A percentile compares a stretch with the other conserved stretches of the same genome.
Conservation (phyloP, 495 filamentous ascomycete genomes). For the Amorphotheca resinae region DNA sequence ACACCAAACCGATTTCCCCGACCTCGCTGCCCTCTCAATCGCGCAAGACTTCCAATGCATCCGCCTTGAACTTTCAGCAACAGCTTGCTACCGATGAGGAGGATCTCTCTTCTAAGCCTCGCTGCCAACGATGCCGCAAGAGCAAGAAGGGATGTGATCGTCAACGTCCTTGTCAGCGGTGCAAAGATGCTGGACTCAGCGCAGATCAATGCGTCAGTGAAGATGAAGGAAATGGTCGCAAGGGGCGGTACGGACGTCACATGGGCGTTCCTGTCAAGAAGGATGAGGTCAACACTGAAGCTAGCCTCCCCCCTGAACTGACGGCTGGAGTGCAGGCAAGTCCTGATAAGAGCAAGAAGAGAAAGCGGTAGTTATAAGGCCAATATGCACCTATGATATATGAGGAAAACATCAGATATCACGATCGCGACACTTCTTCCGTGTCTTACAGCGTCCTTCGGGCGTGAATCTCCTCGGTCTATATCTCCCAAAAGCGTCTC, state of each 20-base stretch:
- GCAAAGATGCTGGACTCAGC: slow-evolving; percentile 88
- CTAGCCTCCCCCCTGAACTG: slow-evolving; percentile 23
- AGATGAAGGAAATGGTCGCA: slow-evolving; percentile 90
- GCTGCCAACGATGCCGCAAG: slow-evolving; percentile 96
- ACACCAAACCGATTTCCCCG: slow-evolving; percentile 54
- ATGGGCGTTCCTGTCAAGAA: slow-evolving; percentile 92
- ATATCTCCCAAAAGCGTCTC: slow-evolving; percentile 4
- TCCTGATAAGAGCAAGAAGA: slow-evolving; percentile 57
- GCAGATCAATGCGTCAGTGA: slow-evolving; percentile 90
- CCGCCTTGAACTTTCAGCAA: slow-evolving; percentile 53
- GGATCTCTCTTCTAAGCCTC: slow-evolving; percentile 84
- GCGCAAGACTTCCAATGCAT: slow-evolving; percentile 68
- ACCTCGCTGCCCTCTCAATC: slow-evolving; percentile 50
- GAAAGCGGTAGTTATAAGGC: slow-evolving; percentile 53
- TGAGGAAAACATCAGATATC: neutral
- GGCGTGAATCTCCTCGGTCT: too few relatives aligned
- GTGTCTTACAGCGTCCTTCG: slow-evolving; percentile 10
- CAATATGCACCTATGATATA: neutral
- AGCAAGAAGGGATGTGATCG: slow-evolving; percentile 99
- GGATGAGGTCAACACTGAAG: slow-evolving; percentile 25
- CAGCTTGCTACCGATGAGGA: slow-evolving; percentile 73
- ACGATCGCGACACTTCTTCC: slow-evolving; percentile 4
- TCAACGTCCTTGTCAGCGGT: slow-evolving; percentile 85
- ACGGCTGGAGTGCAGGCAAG: slow-evolving; percentile 25
- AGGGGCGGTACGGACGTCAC: slow-evolving; percentile 89